Base-by-base conservation (phyloP, 2,329 filamentous ascomycete species). In the Huntiella bhutanensis region DNA sequence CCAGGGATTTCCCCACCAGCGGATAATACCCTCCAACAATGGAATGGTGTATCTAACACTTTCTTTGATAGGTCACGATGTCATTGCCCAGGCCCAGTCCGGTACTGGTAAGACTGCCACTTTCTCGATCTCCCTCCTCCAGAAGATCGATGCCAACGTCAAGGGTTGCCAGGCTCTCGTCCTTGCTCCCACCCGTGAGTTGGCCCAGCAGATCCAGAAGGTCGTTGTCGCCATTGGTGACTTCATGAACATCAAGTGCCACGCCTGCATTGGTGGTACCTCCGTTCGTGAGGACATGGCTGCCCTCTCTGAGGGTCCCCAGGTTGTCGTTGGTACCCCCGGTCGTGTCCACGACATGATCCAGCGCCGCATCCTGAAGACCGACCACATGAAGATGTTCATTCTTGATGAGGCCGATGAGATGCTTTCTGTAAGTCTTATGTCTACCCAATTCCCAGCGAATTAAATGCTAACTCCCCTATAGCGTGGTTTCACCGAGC, bases 261-360 rank as follows among this genome's bases (percentile, higher is more conserved):
- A 98, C 65, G 91, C 91, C 62, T 98, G 91, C 70, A 96, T 98
- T 68, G 91, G 91, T 67, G 91, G 92, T 60, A 98, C 91, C 66
- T 91, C 82, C 64, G 86, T 98, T 56, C 83, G 91, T 64, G 92
- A 98, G 54, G 91, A 96, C 70, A 96, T 96, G 80, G 92, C 91
- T 75, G 84, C 86, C 58, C 84, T 98, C 53, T 77, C 87, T 65
- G 86, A 95, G 51, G 92, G 91, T 53, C 88, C 86, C 57, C 91
- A 96, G 70, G 82, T 98, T 61, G 87, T 98, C 57, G 87, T 95
- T 57, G 91, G 92, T 63, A 98, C 92, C 50, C 91, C 91, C 56
- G 91, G 91, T 58, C 92, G 92, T 81, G 91, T 98, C 58, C 83
- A 93, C 42, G 91, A 98, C 71, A 96, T 98, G 92, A 98, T 98